These are phyloP conservation scores for Plasmodium malariae DNA, from an alignment of 169 alveolate genomes.

Conservation along the genomic window DNA sequence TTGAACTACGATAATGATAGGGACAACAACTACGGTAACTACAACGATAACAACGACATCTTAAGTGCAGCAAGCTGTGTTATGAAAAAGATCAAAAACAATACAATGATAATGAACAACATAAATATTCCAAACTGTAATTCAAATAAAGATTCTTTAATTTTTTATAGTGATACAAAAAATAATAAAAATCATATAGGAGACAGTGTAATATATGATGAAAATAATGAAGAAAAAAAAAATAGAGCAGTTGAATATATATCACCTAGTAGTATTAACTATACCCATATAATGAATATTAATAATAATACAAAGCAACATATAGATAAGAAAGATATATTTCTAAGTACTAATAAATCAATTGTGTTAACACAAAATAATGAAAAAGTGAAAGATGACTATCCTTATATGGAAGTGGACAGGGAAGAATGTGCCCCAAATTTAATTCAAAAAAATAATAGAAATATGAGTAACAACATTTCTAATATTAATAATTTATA, in stretches of 20 bases:
- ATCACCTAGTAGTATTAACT: background rate
- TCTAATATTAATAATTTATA: background rate
- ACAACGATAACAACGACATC: background rate
- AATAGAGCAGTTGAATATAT: background rate
- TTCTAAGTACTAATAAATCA: background rate
- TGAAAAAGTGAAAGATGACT: background rate
- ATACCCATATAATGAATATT: background rate
- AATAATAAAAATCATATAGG: background rate
- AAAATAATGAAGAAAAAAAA: background rate
- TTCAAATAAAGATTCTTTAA: background rate
- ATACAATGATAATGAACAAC: background rate
- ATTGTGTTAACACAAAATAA: background rate
- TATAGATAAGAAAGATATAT: background rate
- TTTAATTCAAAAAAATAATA: background rate
- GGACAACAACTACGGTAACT: no score
- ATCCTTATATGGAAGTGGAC: background rate
- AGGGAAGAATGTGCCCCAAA: background rate
- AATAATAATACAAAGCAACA: background rate
- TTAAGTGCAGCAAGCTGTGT: background rate
- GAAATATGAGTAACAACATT: background rate
- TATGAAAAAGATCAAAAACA: background rate
- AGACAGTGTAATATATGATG: background rate
- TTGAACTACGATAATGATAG: constrained; percentile 11
- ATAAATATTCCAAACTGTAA: background rate
- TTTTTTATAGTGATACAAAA: background rate